Percentiles rank a stretch among this genome's conserved stretches.
Conservation (phyloP, 1,284 basidiomycete genomes). For the Moniliella sp. region DNA sequence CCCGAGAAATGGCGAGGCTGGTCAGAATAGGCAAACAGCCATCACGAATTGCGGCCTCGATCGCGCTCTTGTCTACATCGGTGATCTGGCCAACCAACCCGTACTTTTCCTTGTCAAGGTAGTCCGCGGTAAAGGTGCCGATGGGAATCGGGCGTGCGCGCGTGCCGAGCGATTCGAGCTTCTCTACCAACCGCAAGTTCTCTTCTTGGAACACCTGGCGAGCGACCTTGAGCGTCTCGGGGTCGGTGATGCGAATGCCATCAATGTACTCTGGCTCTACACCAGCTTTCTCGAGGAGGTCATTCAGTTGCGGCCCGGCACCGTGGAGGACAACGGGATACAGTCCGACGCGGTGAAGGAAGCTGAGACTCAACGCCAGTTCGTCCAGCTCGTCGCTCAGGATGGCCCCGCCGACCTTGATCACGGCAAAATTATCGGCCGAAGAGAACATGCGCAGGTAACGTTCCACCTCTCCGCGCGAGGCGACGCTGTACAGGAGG, state of each 20-base stretch:
- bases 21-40: constrained; percentile 33
- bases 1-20: constrained; percentile 25
- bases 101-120: constrained; percentile 33
- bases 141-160: constrained; percentile 31
- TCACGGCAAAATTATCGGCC: constrained; percentile 32
- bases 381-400: constrained; percentile 32
- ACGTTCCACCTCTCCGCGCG: constrained; percentile 31
- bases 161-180: constrained; percentile 31
- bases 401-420: constrained; percentile 33
- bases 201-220: constrained; percentile 32
- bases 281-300: constrained; percentile 30
- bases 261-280: constrained; percentile 33
- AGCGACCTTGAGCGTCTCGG: constrained; percentile 29
- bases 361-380: constrained; percentile 29
- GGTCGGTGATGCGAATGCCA: constrained; percentile 33
- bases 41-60: constrained; percentile 30
- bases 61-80: constrained; percentile 32
- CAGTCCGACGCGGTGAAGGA: constrained; percentile 32
- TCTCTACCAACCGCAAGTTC: constrained; percentile 30
- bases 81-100: constrained; percentile 32
- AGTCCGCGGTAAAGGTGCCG: constrained; percentile 29
- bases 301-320: constrained; percentile 33
- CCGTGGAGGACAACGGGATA: constrained; percentile 33
- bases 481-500: constrained; percentile 31
- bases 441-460: constrained; percentile 33